phyloP scores from a whole-genome alignment of 768 basidiomycete genomes.

The Russula lepida region DNA sequence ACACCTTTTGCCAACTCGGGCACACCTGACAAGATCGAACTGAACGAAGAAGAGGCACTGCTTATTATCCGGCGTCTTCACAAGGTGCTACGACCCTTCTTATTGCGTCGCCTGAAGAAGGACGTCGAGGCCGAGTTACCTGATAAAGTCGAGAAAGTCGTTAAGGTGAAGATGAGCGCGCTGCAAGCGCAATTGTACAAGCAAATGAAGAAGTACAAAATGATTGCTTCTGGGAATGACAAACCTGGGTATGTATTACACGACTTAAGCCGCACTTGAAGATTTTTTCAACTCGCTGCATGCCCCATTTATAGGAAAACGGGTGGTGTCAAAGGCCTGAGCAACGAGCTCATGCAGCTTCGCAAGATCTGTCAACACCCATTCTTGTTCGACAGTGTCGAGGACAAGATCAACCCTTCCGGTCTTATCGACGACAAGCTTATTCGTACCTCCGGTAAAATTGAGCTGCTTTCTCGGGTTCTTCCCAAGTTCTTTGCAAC shows the following conservation, averaged over 20 bases:
- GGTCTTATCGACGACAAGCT: constrained; percentile 79
- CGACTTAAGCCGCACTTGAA: neutral
- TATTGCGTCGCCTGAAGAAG: constrained; percentile 87
- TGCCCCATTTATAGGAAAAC: constrained; percentile 40
- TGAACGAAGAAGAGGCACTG: constrained; percentile 99
- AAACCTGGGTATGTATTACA: constrained; percentile 52
- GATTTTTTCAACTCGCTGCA: neutral
- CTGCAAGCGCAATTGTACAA: constrained; percentile 89
- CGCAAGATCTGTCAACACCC: constrained; percentile 99
- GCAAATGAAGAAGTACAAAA: constrained; percentile 98
- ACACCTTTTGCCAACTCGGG: constrained; percentile 99
- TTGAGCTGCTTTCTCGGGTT: constrained; percentile 84
- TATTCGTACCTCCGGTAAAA: constrained; percentile 82
- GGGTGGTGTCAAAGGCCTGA: constrained; percentile 77
- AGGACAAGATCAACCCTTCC: constrained; percentile 84
- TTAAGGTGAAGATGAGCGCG: constrained; percentile 92
- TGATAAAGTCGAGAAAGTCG: constrained; percentile 96
- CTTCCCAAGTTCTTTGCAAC: constrained; percentile 92
- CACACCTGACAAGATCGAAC: constrained; percentile 92
- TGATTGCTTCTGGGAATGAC: constrained; percentile 81
- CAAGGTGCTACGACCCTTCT: constrained; percentile 92
- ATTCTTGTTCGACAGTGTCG: constrained; percentile 91
- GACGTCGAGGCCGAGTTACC: constrained; percentile 94
- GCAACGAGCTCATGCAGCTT: constrained; percentile 95
- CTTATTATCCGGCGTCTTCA: constrained; percentile 95